Base-by-base conservation (phyloP, 192 early-diverging fungal species). In the Irineochytrium annulatum region DNA sequence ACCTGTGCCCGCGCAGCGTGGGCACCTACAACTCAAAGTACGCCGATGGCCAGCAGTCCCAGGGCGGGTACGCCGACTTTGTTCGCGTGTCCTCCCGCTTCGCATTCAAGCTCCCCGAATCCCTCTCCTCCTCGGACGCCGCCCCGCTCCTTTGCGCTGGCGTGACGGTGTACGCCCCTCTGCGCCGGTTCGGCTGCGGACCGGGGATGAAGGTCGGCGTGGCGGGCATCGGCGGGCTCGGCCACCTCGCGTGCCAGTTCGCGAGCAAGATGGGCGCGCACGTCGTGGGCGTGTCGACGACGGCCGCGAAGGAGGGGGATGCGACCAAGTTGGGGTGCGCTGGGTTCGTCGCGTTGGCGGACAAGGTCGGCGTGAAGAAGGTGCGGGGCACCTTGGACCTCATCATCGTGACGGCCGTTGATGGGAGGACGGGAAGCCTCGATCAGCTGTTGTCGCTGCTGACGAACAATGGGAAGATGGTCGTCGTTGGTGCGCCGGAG, bases 141-240 rank as follows among this genome's bases (percentile, higher is more conserved):
- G 87, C 81, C 1, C 86, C 90, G 1, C 63, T 93, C 45, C 79
- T 92, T 63, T 92, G 91, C 70, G 91, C 89, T 3, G 91, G 91
- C 3, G 74, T 78, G 24, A 87, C 91, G 26, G 83, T 90, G 0
- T 92, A 82, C 66, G 72, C 76, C 0, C 88, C 90, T 0, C 69
- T 94, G 57, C 74, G 81, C 43, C 77, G 78, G 27, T 44, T 37
- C 19, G 57, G 57, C 14, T 75, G 83, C n/a, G 78, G 72, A 32
- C 80, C 87, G 26, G 87, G 86, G 19, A 79, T 73, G 4, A 76
- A 78, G 1, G 79, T 91, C 16, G 89, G 86, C 2, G 70, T 93
- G 0, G 72, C 91, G 34, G 91, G 91, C 22, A 82, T 93, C 48
- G 91, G 91, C 16, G 89, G 89, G 14, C 72, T 92, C 14, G 86